Conservation (phyloP, 2,329 filamentous ascomycete species). For the Aspergillaceae sp. region DNA sequence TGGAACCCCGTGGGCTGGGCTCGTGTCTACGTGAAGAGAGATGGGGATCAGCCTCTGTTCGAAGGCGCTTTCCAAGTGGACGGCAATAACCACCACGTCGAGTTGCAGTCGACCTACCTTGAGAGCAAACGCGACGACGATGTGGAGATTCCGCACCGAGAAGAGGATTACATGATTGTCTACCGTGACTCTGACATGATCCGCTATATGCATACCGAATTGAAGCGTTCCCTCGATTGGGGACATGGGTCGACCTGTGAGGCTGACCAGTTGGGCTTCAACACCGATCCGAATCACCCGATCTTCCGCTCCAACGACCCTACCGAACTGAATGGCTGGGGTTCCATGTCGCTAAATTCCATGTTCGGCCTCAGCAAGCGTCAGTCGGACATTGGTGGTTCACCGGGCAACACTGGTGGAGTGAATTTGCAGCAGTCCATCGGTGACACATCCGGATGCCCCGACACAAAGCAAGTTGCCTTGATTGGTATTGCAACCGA, state of each 20-base stretch:
- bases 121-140: slow-evolving; percentile 64
- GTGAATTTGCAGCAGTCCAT: slow-evolving; percentile 72
- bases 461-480: slow-evolving; percentile 80
- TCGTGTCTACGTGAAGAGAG: slow-evolving; percentile 64
- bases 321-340: slow-evolving; percentile 47
- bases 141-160: slow-evolving; percentile 50
- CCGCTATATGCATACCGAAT: slow-evolving; percentile 44
- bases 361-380: slow-evolving; percentile 59
- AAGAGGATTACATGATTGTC: slow-evolving; percentile 74
- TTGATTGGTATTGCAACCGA: slow-evolving; percentile 88
- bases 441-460: slow-evolving; percentile 75
- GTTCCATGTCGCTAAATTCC: slow-evolving; percentile 52
- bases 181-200: slow-evolving; percentile 84
- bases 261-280: slow-evolving; percentile 72
- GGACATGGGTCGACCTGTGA: slow-evolving; percentile 50
- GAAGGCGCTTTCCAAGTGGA: slow-evolving; percentile 79
- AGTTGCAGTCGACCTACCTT: slow-evolving; percentile 65
- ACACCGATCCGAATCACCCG: slow-evolving; percentile 62
- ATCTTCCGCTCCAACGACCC: slow-evolving; percentile 49
- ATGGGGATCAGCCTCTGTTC: slow-evolving; percentile 73
- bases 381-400: slow-evolving; percentile 60
- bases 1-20: slow-evolving; percentile 86
- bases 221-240: slow-evolving; percentile 49
- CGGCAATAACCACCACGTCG: slow-evolving; percentile 78
- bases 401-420: slow-evolving; percentile 65